Evolutionary conservation across 192 early-diverging fungal species (phyloP), one percentile per base, ranked within the genome.

Genomic region (Coemansia sp.): DNA sequence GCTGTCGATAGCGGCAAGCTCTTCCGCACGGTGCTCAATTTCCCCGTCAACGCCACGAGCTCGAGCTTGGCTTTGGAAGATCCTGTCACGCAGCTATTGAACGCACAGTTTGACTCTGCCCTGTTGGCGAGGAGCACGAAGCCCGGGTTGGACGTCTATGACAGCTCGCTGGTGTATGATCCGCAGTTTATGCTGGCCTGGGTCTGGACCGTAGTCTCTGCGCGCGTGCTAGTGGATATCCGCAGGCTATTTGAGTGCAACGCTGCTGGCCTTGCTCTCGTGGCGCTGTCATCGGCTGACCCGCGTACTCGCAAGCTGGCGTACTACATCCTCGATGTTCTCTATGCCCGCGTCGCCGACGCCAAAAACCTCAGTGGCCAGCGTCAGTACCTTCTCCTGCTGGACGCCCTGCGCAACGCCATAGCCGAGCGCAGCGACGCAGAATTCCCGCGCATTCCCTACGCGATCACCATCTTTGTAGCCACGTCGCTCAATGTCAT

Each of bases 381-480:
- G 36, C 51, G 49, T 0, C 76, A 79, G 39, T 79, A 68, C 25
- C 20, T 69, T 3, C 49, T 70, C 46, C 47, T 83, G 60, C 60
- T 83, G 4, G 69, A 83, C 45, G 39, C 67, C n/a, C 63, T 83
- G 70, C 71, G 77, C 38, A 83, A 83, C 38, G 65, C 76, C 24
- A 68, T 83, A 12, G 59, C 59, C 3, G 62, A 56, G 1, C 72
- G 76, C 20, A 49, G 56, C 12, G 39, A 51, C 1, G 2, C 6
- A 2, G 31, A 56, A 24, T 71, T 67, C 67, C 82, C 82, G 35
- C 69, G 46, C 8, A 17, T 83, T 38, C 76, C 82, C 4, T 67
- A 69, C 24, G 60, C 73, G 12, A 60, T 59, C 5, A 54, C 76
- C 2, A 25, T 83, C 40, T 83, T 83, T 65, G 70, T 61, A 0